Base-by-base conservation (phyloP, 495 filamentous ascomycete species). In the Penicillium arizonense region DNA sequence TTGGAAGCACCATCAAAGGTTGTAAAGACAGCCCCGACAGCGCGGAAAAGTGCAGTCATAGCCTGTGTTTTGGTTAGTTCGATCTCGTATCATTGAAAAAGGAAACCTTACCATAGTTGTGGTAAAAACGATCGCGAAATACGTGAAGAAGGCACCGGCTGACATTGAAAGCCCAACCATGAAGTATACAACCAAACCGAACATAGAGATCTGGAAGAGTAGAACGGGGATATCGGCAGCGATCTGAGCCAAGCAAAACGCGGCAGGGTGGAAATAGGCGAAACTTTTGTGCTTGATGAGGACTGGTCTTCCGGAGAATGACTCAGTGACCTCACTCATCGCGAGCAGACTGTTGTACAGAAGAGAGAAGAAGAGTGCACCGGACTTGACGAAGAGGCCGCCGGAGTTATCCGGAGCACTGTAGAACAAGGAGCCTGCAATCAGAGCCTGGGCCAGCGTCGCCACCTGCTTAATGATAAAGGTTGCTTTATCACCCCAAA, bases 251-350 rank as follows among this genome's bases (percentile, higher is more conserved):
- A 94, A 73, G 23, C 81, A 84, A 38, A 84, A 87, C 6, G 89
- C 88, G 3, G 85, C 79, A 3, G 89, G 89, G 8, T 87, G 80
- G 67, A 88, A 90, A 58, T 89, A 85, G 24, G 84, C 84, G 63
- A 90, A 91, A 18, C 75, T 74, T 60, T 87, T 87, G 65, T 94
- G 89, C 53, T 91, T 90, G 46, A 87, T 77, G 16, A 92, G 66
- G 30, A 94, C 85, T 2, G 84, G 87, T 14, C 87, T 80, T 1
- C 82, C 80, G 16, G 76, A 72, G 62, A 90, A 90, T 0, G 87
- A 85, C 30, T 85, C 77, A 14, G 82, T 88, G 8, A 90, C 76
- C 59, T 91, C 89, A 2, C 85, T 78, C 51, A 92, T 76, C 16
- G 88, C 84, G 8, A 90, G 72, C 47, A 91, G 74, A 50, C 82